Base-by-base conservation (phyloP, 2,329 filamentous ascomycete species). In the Phyllosticta citriasiana region DNA sequence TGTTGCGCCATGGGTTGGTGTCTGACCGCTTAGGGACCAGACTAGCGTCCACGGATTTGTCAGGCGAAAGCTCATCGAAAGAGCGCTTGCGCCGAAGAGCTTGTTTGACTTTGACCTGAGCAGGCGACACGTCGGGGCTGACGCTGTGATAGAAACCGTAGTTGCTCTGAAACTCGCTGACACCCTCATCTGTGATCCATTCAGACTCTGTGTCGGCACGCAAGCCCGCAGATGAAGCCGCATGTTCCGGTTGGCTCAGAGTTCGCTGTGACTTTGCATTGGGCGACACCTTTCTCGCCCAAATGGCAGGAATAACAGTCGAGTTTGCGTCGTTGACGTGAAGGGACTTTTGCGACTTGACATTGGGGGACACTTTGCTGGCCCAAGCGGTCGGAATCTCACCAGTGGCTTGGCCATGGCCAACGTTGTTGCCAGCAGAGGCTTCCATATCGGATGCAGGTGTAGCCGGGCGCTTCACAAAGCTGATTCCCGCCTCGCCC, bases 121-220 rank as follows among this genome's bases (percentile, higher is more conserved):
- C n/a, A 3, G 35, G 35, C 2, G 53, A 52, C 9, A 19, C 22
- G 1, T 33, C 26, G 10, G 33, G 33, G 6, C 19, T 53, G 7
- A 6, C 14, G 5, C 14, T 51, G 51, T 12, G 3, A 22, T 53
- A 16, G 25, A 53, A 6, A 7, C 8, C 51, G 2, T 19, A 4
- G 8, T 25, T 12, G 51, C 19, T 22, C 9, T 35, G 35, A 16
- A 10, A 40, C 2, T 16, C 35, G 16, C 35, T 70, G 14, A 64
- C 63, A 7, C 65, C 65, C 9, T 53, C 68, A 26, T 73, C 60
- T 2, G 72, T 74, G 51, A 73, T 71, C 73, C 73, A 74, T 50
- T 74, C 73, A 10, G 63, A 66, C 24, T 64, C 67, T 2, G 69
- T 67, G 8, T 26, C 12, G 26, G 22, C 16, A 56, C 24, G 7